Conservation (phyloP, 139 green algal genomes). For the Chlamydomonas incerta region DNA sequence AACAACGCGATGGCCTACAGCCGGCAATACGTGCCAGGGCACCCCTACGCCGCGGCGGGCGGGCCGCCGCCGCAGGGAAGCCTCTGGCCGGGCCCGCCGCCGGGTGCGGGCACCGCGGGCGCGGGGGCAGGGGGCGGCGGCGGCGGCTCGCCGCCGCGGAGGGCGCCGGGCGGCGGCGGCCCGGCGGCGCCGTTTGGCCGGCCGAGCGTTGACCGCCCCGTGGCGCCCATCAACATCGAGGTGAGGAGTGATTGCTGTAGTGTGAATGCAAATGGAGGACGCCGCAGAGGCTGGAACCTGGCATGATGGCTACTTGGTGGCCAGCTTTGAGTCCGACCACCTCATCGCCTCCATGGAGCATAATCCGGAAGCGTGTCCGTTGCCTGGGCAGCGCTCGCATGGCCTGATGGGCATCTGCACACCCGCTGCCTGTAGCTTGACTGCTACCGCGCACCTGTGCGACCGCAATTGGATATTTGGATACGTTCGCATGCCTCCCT, state of each 20-base stretch:
- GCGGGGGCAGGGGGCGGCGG: background rate
- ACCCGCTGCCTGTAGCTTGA: too few species aligned
- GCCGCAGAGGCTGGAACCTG: too few species aligned
- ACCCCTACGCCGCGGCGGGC: background rate
- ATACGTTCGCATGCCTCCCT: background rate
- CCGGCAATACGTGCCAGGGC: background rate
- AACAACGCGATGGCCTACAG: background rate
- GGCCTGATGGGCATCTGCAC: too few species aligned
- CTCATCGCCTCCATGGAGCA: too few species aligned
- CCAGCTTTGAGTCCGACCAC: too few species aligned
- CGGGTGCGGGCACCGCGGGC: background rate
- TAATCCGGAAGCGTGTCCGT: too few species aligned
- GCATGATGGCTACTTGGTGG: too few species aligned
- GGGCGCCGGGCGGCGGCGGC: background rate
- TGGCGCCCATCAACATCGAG: background rate
- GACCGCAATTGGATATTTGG: too few species aligned
- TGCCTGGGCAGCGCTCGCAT: too few species aligned
- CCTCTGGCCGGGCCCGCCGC: background rate
- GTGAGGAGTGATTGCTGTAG: background rate
- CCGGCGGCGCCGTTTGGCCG: background rate
- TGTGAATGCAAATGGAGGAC: too few species aligned
- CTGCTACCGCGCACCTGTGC: too few species aligned
- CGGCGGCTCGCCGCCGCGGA: background rate
- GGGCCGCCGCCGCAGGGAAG: background rate
- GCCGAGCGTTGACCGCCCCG: constrained; percentile 1